Evolutionary conservation across 805 yeast species (phyloP), one percentile per base, ranked within the genome.

Genomic region (Yueomyces sp.): DNA sequence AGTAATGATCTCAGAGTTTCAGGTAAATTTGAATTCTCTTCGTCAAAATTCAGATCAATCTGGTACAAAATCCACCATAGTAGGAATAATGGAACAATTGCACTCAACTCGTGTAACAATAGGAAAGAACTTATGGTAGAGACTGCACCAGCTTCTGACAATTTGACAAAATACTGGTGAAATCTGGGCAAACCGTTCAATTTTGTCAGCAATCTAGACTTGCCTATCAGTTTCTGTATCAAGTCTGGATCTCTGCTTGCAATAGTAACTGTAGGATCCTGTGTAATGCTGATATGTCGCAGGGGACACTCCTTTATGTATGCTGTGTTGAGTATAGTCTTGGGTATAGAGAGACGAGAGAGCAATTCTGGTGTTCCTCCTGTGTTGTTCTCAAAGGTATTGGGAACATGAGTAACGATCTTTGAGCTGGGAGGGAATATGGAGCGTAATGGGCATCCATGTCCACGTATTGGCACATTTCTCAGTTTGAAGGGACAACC

Each of bases 81-180:
- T 0, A 77, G 78, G 37, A 81, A 64, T 41, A 84, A 64, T 1
- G 94, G 94, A 30, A 73, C 70, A 3, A 84, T 68, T 2, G 94
- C 94, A 0, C 88, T 71, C 38, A 84, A 49, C 54, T 84, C 94
- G 54, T 84, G 94, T 11, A 84, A 65, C 3, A 83, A 56, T 4
- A 83, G 50, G 52, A 84, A 84, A 2, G 87, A 68, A 0, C 81
- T 68, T 9, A 80, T 66, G 1, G 63, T 57, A 4, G 61, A 48
- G 4, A 53, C 48, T 3, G 64, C 51, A 26, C 62, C 63, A 2
- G 64, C 53, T 33, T 58, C 52, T 12, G 59, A 48, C 8, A 62
- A 46, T 19, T 49, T 50, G 38, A 52, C 45, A 38, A 61, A 56
- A 42, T 57, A 60, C 3, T 41, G 41, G 4, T 51, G 37, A 42